Conservation (phyloP, 2,329 filamentous ascomycete genomes). For the Zymoseptoria passerinii region DNA sequence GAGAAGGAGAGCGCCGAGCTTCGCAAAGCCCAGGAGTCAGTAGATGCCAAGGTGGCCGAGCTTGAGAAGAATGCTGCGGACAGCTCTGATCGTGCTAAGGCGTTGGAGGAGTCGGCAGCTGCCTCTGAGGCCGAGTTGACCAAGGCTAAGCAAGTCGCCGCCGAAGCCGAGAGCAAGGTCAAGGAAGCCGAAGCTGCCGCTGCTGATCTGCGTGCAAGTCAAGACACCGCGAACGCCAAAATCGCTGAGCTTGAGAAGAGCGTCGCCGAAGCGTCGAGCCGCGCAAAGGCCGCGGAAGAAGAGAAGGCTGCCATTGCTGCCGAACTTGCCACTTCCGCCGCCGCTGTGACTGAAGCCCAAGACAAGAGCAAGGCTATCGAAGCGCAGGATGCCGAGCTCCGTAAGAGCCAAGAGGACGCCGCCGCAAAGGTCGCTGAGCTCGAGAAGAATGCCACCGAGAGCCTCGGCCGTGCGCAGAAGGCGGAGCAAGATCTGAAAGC, state of each 20-base stretch:
- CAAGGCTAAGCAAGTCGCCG: conserved; percentile 12
- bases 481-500: conserved; percentile 11
- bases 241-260: conserved; percentile 13
- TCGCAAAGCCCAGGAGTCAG: conserved; percentile 12
- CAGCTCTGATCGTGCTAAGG: conserved; percentile 6
- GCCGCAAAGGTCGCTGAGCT: conserved; percentile 12
- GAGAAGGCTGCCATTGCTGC: background rate
- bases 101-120: conserved; percentile 11
- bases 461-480: conserved; percentile 7
- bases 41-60: conserved; percentile 12
- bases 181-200: conserved; percentile 10
- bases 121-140: conserved; percentile 12
- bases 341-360: background rate
- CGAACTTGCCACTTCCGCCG: background rate
- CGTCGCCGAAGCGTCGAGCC: conserved; percentile 1
- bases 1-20: conserved; percentile 10
- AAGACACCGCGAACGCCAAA: conserved; percentile 9
- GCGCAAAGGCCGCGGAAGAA: background rate
- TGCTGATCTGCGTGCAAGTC: conserved; percentile 10
- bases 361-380: conserved; percentile 9
- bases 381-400: conserved; percentile 10
- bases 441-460: conserved; percentile 9
- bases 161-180: conserved; percentile 13
- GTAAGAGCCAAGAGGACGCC: conserved; percentile 11
- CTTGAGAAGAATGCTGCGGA: conserved; percentile 10